These are phyloP conservation scores for Clathrospora elynae DNA, from an alignment of 2,329 filamentous ascomycete genomes.

Conservation along the genomic window DNA sequence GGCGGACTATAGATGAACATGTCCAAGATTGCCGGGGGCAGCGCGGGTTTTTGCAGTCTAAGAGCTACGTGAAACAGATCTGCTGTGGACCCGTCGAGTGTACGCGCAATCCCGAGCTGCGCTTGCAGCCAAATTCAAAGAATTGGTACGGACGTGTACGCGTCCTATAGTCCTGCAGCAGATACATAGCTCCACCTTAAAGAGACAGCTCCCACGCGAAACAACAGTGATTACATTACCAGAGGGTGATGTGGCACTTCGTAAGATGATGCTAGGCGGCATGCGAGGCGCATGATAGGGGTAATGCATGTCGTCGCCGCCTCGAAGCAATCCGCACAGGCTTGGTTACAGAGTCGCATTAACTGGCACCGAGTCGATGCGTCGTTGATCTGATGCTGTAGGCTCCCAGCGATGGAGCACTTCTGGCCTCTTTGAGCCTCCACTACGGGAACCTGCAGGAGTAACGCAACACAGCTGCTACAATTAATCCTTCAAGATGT, in stretches of 20 bases:
- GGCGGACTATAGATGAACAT: constrained; percentile 26
- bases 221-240: constrained; percentile 10
- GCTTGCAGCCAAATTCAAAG: no score
- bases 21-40: constrained; percentile 19
- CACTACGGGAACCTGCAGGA: constrained; percentile 8
- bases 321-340: constrained; percentile 14
- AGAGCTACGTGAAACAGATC: constrained; percentile 41
- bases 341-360: constrained; percentile 24
- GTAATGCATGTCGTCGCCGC: constrained; percentile 25
- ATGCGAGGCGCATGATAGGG: constrained; percentile 24
- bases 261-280: constrained; percentile 11
- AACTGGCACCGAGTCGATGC: constrained; percentile 21
- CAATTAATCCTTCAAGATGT: constrained; percentile 1
- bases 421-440: constrained; percentile 15
- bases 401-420: constrained; percentile 9
- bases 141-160: constrained; percentile 9
- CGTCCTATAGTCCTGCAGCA: constrained; percentile 8
- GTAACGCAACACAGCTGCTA: constrained; percentile 2
- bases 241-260: constrained; percentile 3
- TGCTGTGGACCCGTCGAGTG: constrained; percentile 30
- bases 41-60: constrained; percentile 21
- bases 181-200: neutral
- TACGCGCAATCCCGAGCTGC: constrained; percentile 42
- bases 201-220: constrained; percentile 3
- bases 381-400: constrained; percentile 20